Percentiles rank a stretch among this genome's conserved stretches.
phyloP scores from a whole-genome alignment of 306 rosid genomes.

The Medicago ruthenica region DNA sequence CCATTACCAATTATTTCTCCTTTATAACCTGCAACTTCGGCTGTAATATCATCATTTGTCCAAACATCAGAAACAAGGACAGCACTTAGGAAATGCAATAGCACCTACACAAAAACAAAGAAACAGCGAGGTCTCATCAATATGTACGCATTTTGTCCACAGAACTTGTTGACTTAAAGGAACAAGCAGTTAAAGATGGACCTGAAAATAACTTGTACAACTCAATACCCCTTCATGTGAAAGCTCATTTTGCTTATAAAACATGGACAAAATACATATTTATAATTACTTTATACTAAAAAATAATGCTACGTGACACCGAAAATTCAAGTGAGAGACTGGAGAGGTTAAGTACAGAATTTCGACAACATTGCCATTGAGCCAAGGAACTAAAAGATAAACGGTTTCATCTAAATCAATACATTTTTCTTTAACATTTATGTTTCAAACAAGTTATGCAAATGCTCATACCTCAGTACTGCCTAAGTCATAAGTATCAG shows the following conservation, averaged over 20 bases:
- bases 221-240: constrained; percentile 26
- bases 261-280: constrained; percentile 29
- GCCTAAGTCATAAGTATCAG: constrained; percentile 77
- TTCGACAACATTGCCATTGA: constrained; percentile 22
- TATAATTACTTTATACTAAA: constrained; percentile 28
- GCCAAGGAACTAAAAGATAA: constrained; percentile 31
- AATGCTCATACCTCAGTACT: constrained; percentile 69
- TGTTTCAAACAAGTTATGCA: constrained; percentile 28
- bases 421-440: constrained; percentile 28
- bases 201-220: constrained; percentile 13
- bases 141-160: background rate
- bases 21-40: constrained; percentile 72
- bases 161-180: constrained; percentile 34
- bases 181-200: constrained; percentile 18
- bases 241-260: constrained; percentile 27
- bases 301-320: constrained; percentile 25
- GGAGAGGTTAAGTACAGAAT: constrained; percentile 16
- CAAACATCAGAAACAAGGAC: constrained; percentile 87
- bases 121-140: constrained; percentile 28
- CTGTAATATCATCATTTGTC: constrained; percentile 80
- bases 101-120: constrained; percentile 71
- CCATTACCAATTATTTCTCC: constrained; percentile 61
- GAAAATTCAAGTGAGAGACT: constrained; percentile 32
- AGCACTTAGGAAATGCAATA: constrained; percentile 67
- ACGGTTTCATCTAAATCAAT: background rate